Conservation (phyloP, 352 stramenopile genomes). For the Phytophthora pseudosyringae region DNA sequence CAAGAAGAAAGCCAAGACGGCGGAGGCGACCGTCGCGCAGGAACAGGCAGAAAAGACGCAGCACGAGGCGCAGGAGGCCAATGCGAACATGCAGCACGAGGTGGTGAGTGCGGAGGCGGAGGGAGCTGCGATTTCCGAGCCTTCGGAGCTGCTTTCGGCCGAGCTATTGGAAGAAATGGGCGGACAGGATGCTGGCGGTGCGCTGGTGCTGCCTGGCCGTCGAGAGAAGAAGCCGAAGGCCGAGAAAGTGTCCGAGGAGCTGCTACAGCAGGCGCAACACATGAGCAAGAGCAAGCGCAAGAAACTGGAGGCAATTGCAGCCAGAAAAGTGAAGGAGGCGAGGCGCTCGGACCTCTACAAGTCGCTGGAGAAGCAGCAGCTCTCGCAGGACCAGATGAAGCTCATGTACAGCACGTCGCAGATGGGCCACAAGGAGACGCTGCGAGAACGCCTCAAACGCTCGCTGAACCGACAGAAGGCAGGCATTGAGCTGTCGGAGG, state of each 20-base stretch:
- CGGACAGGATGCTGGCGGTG: conserved; percentile 51
- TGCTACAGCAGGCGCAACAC: conserved; percentile 66
- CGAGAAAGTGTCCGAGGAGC: conserved; percentile 58
- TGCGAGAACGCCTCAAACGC: conserved; percentile 78
- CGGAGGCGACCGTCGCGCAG: conserved; percentile 8
- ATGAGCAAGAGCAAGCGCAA: conserved; percentile 87
- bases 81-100: conserved; percentile 22
- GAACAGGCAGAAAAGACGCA: conserved; percentile 14
- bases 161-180: conserved; percentile 76
- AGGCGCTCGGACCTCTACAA: conserved; percentile 80
- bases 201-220: conserved; percentile 68
- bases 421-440: conserved; percentile 84
- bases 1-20: conserved; percentile 57
- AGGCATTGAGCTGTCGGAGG: conserved; percentile 59
- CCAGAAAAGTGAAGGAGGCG: conserved; percentile 80
- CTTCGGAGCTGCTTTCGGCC: conserved; percentile 59
- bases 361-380: conserved; percentile 66
- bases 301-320: conserved; percentile 78
- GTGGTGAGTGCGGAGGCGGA: neutral
- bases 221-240: conserved; percentile 56
- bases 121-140: conserved; percentile 4
- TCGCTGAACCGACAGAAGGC: conserved; percentile 82
- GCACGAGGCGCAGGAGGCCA: conserved; percentile 24
- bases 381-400: conserved; percentile 70
- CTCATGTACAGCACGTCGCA: conserved; percentile 81